phyloP scores from a whole-genome alignment of 495 filamentous ascomycete genomes.

The Letharia lupina region DNA sequence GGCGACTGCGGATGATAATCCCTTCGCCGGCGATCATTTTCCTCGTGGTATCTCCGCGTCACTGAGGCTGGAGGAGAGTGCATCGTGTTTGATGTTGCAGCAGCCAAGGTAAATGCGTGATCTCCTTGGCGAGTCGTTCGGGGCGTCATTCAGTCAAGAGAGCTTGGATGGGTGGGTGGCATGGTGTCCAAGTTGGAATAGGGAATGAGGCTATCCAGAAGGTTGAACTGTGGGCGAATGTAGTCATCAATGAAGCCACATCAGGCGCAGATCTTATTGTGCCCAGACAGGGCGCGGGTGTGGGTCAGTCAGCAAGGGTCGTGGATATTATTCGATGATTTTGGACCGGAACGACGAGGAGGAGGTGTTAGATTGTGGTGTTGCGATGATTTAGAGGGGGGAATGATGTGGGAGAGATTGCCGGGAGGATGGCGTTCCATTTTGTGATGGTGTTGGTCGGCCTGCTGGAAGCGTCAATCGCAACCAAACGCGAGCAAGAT shows the following conservation, averaged over 20 bases:
- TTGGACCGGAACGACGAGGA: conserved; percentile 10
- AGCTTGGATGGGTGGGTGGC: conserved; percentile 2
- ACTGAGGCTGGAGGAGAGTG: conserved; percentile 16
- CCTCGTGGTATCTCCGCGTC: conserved; percentile 24
- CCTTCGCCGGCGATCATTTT: conserved; percentile 28
- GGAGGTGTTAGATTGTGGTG: conserved; percentile 11
- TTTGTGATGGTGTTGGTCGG: conserved; percentile 16
- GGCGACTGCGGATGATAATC: conserved; percentile 25
- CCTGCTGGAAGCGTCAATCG: conserved; percentile 16
- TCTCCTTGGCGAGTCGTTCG: conserved; percentile 3
- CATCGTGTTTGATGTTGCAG: conserved; percentile 7
- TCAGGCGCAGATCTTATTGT: conserved; percentile 18
- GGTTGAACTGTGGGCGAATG: background rate
- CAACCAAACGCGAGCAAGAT: conserved; percentile 14
- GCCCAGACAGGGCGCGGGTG: conserved; percentile 12
- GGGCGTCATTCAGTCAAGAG: background rate
- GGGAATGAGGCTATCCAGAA: conserved; percentile 14
- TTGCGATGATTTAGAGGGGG: conserved; percentile 10
- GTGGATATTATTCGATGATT: conserved; percentile 1
- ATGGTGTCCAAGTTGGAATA: conserved; percentile 2
- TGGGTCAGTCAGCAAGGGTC: conserved; percentile 9
- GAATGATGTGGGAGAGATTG: conserved; percentile 15
- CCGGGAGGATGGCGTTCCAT: conserved; percentile 17
- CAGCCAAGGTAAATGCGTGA: conserved; percentile 23
- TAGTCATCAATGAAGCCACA: conserved; percentile 12